Base-by-base conservation (phyloP, 768 basidiomycete species). In the Pulveroboletus frians region DNA sequence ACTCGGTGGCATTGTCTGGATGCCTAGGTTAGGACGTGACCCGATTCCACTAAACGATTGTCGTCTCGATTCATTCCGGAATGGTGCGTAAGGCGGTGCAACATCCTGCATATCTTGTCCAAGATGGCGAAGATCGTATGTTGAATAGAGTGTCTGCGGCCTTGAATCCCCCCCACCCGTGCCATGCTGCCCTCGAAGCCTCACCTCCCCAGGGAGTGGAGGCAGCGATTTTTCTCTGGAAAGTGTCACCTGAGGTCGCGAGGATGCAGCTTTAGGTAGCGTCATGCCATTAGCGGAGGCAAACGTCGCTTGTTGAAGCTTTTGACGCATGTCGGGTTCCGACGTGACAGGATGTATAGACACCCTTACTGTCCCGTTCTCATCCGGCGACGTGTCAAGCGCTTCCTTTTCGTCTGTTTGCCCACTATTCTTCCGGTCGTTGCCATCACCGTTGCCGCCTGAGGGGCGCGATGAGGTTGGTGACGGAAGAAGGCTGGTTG, bases 1-100 rank as follows among this genome's bases (percentile, higher is more conserved):
- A 30, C 57, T 64, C 18, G 55, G 49, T 26, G 80, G 80, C 63
- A 79, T 64, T 9, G 77, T 84, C 56, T 81, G 81, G 20, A 72
- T 55, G 9, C 61, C 70, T 18, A 80, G 60, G 44, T 76, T 76
- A 7, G 85, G 81, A 17, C 76, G 76, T 6, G 82, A 77, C 13
- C 78, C 70, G 18, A 79, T 68, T 15, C 88, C 90, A 35, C 81
- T 73, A 52, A 91, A 90, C 3, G 89, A 92, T 63, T 90, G 89
- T 38, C 89, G 74, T 52, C 89, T 75, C 32, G 58, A 55, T 47
- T 88, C 86, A 15, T 58, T 69, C 37, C 77, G 77, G 74, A 88
- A 88, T 3, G 83, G 76, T 3, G 81, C 77, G 43, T 80, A 76
- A 3, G 85, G 84, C 27, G 81, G 81, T 8, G 75, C 56, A 58